Evolutionary conservation across 192 early-diverging fungal species (phyloP), one percentile per base, ranked within the genome.

Genomic region (Podila verticillata): DNA sequence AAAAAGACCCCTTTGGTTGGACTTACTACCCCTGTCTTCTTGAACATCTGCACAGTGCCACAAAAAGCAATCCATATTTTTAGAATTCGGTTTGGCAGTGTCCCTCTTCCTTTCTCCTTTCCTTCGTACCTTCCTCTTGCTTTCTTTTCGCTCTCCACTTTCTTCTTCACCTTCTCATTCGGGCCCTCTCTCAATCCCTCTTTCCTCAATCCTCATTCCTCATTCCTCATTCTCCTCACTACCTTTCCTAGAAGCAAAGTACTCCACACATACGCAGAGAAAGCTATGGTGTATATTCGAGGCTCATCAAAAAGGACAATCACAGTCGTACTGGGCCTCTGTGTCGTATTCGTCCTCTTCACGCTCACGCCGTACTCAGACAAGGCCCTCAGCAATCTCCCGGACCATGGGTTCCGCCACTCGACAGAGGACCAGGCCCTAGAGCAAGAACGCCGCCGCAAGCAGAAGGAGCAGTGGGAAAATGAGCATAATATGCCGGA

Each of bases 341-440:
- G 75, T 30, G 34, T 80, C 51, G 48, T 80, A 3, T 66, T 24
- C 48, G 20, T 63, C 24, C 24, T 80, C 22, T 80, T 67, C 32
- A 44, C 56, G 13, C 47, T 70, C 9, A 80, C 75, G 10, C 75
- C 75, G 19, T 68, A 72, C 51, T 61, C 75, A 12, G 57, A 70
- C 24, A 65, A 48, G 0, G 54, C 66, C 4, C 29, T 77, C 29
- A 26, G 58, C 24, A 66, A 65, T 1, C n/a, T 68, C 20, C 63
- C 63, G 17, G 6, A 62, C 20, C 30, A 30, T n/a, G 67, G 66
- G 60, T 61, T 36, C 61, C 4, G 32, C 22, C 15, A 34, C 57
- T 31, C 24, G 22, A 51, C 36, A 32, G 20, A 44, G 29, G 51
- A 48, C 29, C 20, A 34, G 32, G 9, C 13, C 51, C 51, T 60